Evolutionary conservation across 106 monocot genomes (phyloP), one percentile per base, ranked within the genome.

Genomic region (Dactylorhiza incarnata): DNA sequence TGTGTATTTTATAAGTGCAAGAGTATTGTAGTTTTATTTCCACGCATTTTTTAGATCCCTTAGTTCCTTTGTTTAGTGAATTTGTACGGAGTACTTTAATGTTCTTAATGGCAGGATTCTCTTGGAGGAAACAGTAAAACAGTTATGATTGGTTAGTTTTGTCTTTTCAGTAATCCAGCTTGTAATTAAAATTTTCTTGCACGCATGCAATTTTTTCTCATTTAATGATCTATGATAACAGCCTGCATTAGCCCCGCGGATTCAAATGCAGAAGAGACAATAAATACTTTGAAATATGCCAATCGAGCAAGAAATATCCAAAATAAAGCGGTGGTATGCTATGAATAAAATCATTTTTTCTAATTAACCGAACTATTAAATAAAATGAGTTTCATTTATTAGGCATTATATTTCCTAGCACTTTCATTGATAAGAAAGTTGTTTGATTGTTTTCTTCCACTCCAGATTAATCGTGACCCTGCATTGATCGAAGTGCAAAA

Each of bases 41-140:
- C 4, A 10, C 9, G 19, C 65, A 26, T 7, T 65, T 65, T 37
- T 37, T 37, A 37, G 37, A 37, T 37, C 37, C 37, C 37, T 37
- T 22, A 14, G 0, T 65, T 11, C 13, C 3, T 65, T 65, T 20
- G 12, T 65, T 29, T 65, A 14, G 65, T 29, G 20, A 4, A 65
- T 65, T 20, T 65, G 4, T 65, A 29, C 0, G 4, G 29, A 65
- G 9, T 19, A 11, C 29, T 26, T 29, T 58, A 43, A 62, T 4
- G 49, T 25, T 69, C 0, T 58, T 37, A 70, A 73, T 83, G 45
- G 22, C 77, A 99, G 99, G 99, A 99, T 81, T 99, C 99, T 72
- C 89, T 99, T 78, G 99, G 99, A 61, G 94, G 99, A 8, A 94
- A 99, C 63, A 99, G 99, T 81, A 99, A 94, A 84, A 99, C 99